Evolutionary conservation across 805 yeast species (phyloP), one percentile per base, ranked within the genome.

Genomic region (Metschnikowia lochheadii): DNA sequence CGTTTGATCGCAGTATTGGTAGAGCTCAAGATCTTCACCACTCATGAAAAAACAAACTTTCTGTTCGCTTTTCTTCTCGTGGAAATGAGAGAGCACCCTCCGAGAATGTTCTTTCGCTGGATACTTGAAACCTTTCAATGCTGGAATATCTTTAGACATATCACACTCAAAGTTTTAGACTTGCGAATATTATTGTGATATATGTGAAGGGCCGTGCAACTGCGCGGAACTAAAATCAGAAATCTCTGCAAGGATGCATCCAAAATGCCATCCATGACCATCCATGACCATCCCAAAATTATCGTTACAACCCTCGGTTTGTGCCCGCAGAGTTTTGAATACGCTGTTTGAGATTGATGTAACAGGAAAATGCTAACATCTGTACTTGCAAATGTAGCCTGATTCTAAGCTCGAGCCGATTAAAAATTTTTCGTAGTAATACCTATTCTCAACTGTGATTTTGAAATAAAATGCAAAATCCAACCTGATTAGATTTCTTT

Each of bases 101-200:
- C 67, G 53, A 37, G 90, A 89, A 65, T 91, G 98, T 18, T 69
- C 72, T 57, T 84, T 89, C 11, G 97, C 92, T 11, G 97, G 97
- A 63, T 91, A 91, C 60, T 86, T 86, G 21, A 18, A 26, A 4
- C 44, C 49, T n/a, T 34, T 20, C 21, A 46, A 31, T 8, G 45
- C 48, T 37, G 49, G 41, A 40, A 49, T 20, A 31, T 26, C 31
- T 17, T 20, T 33, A 17, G 44, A 49, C 38, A 46, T 37, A 23
- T 32, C 10, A 32, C 39, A 33, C n/a, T 17, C 17, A 7, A 37
- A 13, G 23, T 21, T 21, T 23, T n/a, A 11, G 36, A 23, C 23
- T 6, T 17, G 46, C 40, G 33, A 44, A 44, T 13, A 14, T 39
- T 39, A 13, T 14, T 7, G 15, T 35, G 15, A 44, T 17, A n/a